Evolutionary conservation across 805 yeast genomes (phyloP).

Genomic region (Yamadazyma insecticola): DNA sequence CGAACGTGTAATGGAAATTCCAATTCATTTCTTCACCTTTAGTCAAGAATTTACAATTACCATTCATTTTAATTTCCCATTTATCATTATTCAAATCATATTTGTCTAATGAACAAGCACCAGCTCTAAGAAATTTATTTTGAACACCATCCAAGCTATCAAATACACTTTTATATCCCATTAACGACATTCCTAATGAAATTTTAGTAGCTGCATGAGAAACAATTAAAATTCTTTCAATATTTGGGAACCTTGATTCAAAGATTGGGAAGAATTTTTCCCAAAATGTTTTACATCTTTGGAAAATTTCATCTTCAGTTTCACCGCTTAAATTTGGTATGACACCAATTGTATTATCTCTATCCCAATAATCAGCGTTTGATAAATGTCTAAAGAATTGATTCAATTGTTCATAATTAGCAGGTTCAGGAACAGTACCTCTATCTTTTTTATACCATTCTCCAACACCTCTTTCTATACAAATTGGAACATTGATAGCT

Average conservation of each 20-base stretch:
- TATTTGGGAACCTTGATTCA: conserved; percentile 53
- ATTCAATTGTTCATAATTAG: conserved; percentile 42
- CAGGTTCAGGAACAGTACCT: conserved; percentile 66
- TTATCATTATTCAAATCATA: conserved; percentile 28
- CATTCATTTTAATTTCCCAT: conserved; percentile 69
- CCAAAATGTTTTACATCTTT: conserved; percentile 57
- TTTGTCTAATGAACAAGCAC: conserved; percentile 80
- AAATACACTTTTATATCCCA: conserved; percentile 47
- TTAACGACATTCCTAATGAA: conserved; percentile 74
- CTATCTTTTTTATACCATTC: conserved; percentile 86
- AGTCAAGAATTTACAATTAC: conserved; percentile 64
- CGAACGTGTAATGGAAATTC: conserved; percentile 72
- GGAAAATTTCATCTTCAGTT: conserved; percentile 61
- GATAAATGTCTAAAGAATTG: conserved; percentile 50
- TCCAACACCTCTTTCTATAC: conserved; percentile 78
- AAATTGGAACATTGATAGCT: conserved; percentile 51
- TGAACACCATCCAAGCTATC: conserved; percentile 50
- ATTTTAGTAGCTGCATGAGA: conserved; percentile 94
- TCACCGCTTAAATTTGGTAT: conserved; percentile 72
- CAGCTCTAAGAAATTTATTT: conserved; percentile 52
- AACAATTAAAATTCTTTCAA: conserved; percentile 63
- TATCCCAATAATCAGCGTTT: conserved; percentile 27
- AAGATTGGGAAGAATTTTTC: conserved; percentile 51
- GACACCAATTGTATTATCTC: conserved; percentile 51
- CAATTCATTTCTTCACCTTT: conserved; percentile 92